Conservation (phyloP, 768 basidiomycete genomes). For the Antrodiella citrinella region DNA sequence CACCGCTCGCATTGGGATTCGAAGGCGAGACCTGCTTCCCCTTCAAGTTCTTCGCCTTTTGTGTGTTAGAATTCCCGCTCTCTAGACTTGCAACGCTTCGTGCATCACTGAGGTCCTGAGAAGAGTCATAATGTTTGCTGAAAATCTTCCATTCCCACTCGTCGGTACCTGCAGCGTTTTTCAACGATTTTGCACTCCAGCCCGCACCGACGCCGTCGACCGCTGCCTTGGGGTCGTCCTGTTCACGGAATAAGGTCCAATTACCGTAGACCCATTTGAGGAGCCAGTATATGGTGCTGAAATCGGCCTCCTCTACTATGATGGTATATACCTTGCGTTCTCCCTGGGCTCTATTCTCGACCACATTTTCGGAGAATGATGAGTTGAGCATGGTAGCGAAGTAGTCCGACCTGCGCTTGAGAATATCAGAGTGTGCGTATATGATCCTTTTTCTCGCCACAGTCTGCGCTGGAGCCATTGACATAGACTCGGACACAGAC, state of each 20-base stretch:
- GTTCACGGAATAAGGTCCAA: slow-evolving; percentile 60
- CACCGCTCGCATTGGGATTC: not conserved
- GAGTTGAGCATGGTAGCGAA: slow-evolving; percentile 70
- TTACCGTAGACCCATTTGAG: slow-evolving; percentile 72
- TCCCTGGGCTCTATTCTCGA: slow-evolving; percentile 21
- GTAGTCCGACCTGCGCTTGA: slow-evolving; percentile 68
- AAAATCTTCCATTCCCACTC: slow-evolving; percentile 73
- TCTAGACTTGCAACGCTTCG: slow-evolving; percentile 48
- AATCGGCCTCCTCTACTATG: slow-evolving; percentile 73
- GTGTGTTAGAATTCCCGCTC: slow-evolving; percentile 22
- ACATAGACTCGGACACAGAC: slow-evolving; percentile 35
- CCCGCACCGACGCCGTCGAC: slow-evolving; percentile 63
- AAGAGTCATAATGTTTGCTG: slow-evolving; percentile 31
- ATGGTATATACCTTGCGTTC: slow-evolving; percentile 56
- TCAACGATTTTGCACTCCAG: slow-evolving; percentile 54
- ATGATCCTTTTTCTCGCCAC: slow-evolving; percentile 65
- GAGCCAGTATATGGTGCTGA: slow-evolving; percentile 72
- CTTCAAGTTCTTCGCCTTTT: slow-evolving; percentile 12
- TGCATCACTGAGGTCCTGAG: slow-evolving; percentile 30
- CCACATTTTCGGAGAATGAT: slow-evolving; percentile 53
- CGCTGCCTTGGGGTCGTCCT: slow-evolving; percentile 60
- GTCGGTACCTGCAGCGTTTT: slow-evolving; percentile 28
- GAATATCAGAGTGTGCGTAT: slow-evolving; percentile 74
- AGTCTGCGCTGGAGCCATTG: slow-evolving; percentile 34
- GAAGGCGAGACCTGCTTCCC: slow-evolving; percentile 6